Evolutionary conservation across 768 basidiomycete genomes (phyloP).

Genomic region (Imleria badia): DNA sequence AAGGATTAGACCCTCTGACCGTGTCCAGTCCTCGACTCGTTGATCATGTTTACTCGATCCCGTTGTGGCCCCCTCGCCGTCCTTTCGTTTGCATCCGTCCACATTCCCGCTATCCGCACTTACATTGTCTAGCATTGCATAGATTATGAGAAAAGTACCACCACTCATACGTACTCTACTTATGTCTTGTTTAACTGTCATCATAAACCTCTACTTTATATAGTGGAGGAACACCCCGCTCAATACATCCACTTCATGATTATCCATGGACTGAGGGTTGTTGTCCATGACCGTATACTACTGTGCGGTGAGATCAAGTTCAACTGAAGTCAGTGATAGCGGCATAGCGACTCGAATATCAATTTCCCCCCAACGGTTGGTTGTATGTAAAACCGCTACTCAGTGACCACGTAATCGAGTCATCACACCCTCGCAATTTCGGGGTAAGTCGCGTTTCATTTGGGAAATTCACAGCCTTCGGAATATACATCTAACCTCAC

Average conservation of each 20-base stretch:
- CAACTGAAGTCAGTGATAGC: too few species aligned
- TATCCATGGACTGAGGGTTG: too few species aligned
- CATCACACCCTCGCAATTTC: too few species aligned
- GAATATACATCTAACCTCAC: too few species aligned
- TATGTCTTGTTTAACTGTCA: constrained; percentile 17
- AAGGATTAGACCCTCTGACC: constrained; percentile 59
- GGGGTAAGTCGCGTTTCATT: too few species aligned
- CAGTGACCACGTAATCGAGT: too few species aligned
- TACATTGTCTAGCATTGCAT: constrained; percentile 21
- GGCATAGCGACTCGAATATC: too few species aligned
- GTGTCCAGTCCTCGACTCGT: neutral
- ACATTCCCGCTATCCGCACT: constrained; percentile 1
- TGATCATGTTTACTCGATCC: constrained; percentile 10
- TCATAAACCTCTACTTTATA: constrained; percentile 9
- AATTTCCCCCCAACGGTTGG: too few species aligned
- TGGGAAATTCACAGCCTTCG: too few species aligned
- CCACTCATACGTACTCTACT: constrained; percentile 26
- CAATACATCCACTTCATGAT: constrained; percentile 12
- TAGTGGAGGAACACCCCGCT: constrained; percentile 25
- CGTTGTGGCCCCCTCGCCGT: constrained; percentile 15
- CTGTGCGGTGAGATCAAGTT: too few species aligned
- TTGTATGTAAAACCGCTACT: too few species aligned
- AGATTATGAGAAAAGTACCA: constrained; percentile 32
- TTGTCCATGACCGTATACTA: too few species aligned
- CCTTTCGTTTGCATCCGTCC: constrained; percentile 26